These are phyloP conservation scores for Aaosphaeria arxii DNA, from an alignment of 2,329 filamentous ascomycete genomes.

Conservation along the genomic window DNA sequence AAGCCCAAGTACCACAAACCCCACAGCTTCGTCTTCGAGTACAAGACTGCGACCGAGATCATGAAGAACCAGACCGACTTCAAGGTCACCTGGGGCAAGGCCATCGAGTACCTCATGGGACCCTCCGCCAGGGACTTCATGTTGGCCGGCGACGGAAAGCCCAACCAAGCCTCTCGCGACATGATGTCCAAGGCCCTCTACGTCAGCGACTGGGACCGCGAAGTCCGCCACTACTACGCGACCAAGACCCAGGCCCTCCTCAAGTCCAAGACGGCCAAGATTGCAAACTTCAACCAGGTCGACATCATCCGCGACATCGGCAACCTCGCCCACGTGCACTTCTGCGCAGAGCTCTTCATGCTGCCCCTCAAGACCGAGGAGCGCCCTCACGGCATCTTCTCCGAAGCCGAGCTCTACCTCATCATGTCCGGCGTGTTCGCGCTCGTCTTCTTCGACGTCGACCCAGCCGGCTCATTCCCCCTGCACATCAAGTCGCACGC, in stretches of 20 bases:
- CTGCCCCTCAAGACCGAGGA: constrained; percentile 55
- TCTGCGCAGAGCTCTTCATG: constrained; percentile 54
- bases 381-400: constrained; percentile 51
- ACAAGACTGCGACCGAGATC: constrained; percentile 61
- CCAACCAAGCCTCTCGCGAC: constrained; percentile 24
- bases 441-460: constrained; percentile 54
- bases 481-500: constrained; percentile 49
- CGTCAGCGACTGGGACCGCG: constrained; percentile 59
- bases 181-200: constrained; percentile 55
- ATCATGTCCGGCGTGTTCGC: constrained; percentile 54
- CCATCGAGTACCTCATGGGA: constrained; percentile 62
- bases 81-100: constrained; percentile 63
- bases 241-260: constrained; percentile 62
- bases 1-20: constrained; percentile 52
- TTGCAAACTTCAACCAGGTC: constrained; percentile 62
- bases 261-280: constrained; percentile 60
- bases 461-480: constrained; percentile 51
- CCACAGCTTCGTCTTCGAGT: constrained; percentile 55
- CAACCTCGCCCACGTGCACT: constrained; percentile 54
- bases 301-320: constrained; percentile 64
- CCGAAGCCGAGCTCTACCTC: constrained; percentile 53
- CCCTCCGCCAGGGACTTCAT: constrained; percentile 55
- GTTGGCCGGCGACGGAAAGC: constrained; percentile 42
- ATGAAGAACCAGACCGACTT: constrained; percentile 61
- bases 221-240: constrained; percentile 67